Evolutionary conservation across 1,139 yeast species (phyloP).

Genomic region (Magnusiomyces ingens): DNA sequence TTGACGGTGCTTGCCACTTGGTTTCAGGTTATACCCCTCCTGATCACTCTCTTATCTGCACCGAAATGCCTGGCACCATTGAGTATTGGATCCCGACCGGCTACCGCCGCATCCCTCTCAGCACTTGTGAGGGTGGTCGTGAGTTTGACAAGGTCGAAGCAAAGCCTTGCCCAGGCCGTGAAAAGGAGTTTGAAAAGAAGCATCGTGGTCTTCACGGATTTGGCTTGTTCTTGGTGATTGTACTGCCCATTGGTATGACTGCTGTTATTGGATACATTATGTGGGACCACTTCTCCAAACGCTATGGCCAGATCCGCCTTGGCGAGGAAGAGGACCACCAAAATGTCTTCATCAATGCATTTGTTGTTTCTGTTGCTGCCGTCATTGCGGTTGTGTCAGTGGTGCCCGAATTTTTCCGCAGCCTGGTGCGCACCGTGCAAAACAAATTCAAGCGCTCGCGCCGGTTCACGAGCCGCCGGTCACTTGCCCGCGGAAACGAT

Average conservation of each 20-base stretch:
- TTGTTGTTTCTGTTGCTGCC: slow-evolving; percentile 29
- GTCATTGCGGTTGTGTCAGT: slow-evolving; percentile 30
- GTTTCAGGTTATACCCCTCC: slow-evolving; percentile 64
- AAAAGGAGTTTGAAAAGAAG: slow-evolving; percentile 51
- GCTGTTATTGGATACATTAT: slow-evolving; percentile 60
- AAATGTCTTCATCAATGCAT: slow-evolving; percentile 22
- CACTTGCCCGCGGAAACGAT: slow-evolving; percentile 17
- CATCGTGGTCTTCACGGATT: slow-evolving; percentile 54
- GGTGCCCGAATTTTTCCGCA: slow-evolving; percentile 24
- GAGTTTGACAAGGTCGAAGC: slow-evolving; percentile 61
- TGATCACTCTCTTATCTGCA: slow-evolving; percentile 61
- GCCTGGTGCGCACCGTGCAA: slow-evolving; percentile 14
- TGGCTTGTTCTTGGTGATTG: slow-evolving; percentile 45
- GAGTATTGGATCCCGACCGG: slow-evolving; percentile 80
- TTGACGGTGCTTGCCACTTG: slow-evolving; percentile 81
- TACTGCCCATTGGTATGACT: slow-evolving; percentile 54
- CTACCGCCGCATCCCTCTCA: slow-evolving; percentile 64
- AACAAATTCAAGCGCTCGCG: slow-evolving; percentile 11
- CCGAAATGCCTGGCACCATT: slow-evolving; percentile 44
- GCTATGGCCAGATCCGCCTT: slow-evolving; percentile 81
- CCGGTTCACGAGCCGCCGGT: slow-evolving; percentile 18
- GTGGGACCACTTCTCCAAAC: slow-evolving; percentile 71
- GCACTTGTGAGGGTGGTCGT: slow-evolving; percentile 70
- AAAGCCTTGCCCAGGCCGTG: slow-evolving; percentile 83
- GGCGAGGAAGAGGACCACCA: slow-evolving; percentile 55